Evolutionary conservation across 208 protist genomes (phyloP).

Genomic region (Trypanosoma conorhini): DNA sequence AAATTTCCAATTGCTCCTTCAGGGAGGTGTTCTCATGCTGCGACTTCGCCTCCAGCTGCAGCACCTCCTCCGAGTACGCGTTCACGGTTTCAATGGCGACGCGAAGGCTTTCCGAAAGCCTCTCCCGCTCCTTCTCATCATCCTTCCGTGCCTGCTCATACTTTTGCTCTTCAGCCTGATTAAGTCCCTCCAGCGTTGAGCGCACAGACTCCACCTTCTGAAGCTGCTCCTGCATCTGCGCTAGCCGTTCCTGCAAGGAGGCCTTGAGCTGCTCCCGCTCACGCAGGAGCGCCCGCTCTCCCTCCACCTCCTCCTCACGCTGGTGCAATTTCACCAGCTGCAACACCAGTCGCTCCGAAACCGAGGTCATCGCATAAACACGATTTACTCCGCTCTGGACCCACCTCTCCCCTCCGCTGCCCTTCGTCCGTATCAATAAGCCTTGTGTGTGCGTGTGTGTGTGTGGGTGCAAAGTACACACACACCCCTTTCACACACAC

Average conservation of each 20-base stretch:
- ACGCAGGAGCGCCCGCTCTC: slow-evolving; percentile 33
- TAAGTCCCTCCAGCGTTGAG: slow-evolving; percentile 43
- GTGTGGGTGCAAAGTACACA: background rate
- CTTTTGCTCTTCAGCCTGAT: slow-evolving; percentile 45
- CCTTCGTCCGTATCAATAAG: background rate
- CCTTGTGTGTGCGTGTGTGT: background rate
- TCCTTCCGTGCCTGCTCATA: slow-evolving; percentile 43
- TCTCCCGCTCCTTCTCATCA: slow-evolving; percentile 41
- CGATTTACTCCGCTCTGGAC: background rate
- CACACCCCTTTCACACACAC: background rate
- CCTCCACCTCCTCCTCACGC: slow-evolving; percentile 45
- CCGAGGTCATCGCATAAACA: slow-evolving; percentile 34
- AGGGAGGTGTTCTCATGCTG: slow-evolving; percentile 40
- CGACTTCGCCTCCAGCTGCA: slow-evolving; percentile 39
- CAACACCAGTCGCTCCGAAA: slow-evolving; percentile 56
- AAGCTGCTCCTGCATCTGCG: slow-evolving; percentile 29
- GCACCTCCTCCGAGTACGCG: slow-evolving; percentile 38
- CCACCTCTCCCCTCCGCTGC: background rate
- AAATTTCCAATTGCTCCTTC: slow-evolving; percentile 65
- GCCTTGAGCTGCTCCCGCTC: slow-evolving; percentile 37
- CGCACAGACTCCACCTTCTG: slow-evolving; percentile 41
- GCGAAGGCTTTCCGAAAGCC: slow-evolving; percentile 42
- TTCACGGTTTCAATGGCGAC: slow-evolving; percentile 49
- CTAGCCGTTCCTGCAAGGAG: slow-evolving; percentile 34
- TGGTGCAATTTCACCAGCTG: slow-evolving; percentile 56